Conservation (phyloP, 164 flowering plant species). For the Magnolia changhungtana region DNA sequence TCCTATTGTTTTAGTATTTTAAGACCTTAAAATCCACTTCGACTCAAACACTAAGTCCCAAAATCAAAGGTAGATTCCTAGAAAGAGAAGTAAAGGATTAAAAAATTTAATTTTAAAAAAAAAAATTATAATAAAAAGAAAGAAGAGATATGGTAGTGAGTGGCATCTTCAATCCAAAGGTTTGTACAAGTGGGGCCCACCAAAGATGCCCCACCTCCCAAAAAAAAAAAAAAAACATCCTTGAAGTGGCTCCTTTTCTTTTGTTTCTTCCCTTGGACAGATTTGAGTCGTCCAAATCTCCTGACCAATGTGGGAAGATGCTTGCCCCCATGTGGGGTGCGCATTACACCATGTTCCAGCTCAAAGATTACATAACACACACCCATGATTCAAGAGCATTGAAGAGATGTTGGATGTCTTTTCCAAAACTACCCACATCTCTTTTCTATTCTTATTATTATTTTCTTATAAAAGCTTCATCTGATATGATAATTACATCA, state of each 20-base stretch:
- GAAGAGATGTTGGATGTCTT: slow-evolving; percentile 3
- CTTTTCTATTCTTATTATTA: too few species aligned
- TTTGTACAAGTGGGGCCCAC: slow-evolving; percentile 8
- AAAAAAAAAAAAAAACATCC: neutral
- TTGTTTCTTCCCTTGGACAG: slow-evolving; percentile 4
- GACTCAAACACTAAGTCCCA: slow-evolving; percentile 1
- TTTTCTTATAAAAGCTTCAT: neutral
- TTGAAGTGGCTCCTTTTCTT: neutral
- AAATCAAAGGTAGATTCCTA: neutral
- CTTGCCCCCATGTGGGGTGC: slow-evolving; percentile 3
- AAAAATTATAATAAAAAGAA: too few species aligned
- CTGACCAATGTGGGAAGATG: neutral
- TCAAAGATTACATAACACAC: too few species aligned
- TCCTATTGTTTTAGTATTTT: neutral
- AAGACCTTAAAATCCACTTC: slow-evolving; percentile 4
- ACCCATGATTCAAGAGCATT: neutral
- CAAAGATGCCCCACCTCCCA: neutral
- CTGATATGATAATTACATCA: neutral
- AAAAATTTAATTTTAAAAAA: too few species aligned
- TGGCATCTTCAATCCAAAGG: slow-evolving; percentile 6
- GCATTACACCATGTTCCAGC: neutral
- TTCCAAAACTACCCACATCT: neutral
- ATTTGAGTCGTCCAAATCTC: neutral
- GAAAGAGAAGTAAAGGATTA: neutral
- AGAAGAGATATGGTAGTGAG: neutral